Base-by-base conservation (phyloP, 1,284 basidiomycete species). In the Cutaneotrichosporon mucoides region DNA sequence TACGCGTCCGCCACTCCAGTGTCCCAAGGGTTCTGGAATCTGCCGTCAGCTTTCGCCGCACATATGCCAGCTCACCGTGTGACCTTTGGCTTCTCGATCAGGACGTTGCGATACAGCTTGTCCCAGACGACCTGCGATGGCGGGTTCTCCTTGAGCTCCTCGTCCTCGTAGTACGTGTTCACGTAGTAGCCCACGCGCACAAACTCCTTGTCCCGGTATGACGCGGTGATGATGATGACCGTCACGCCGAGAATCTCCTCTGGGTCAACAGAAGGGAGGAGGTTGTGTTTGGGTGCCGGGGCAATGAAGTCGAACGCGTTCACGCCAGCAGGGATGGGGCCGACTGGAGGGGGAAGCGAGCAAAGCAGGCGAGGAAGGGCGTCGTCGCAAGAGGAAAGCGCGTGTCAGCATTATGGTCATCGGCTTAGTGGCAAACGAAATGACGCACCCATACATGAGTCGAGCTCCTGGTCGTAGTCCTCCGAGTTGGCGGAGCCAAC, bases 121-220 rank as follows among this genome's bases (percentile, higher is more conserved):
- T 92, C 88, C 73, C 92, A 90, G 67, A 84, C 79, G 55, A 92
- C 89, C 53, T 82, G 82, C 40, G 79, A 64, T 9, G 89, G 89
- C 12, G 87, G 87, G 13, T 81, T 83, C 70, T 86, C 84, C 73
- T 86, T 88, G 84, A 92, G 86, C 79, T 91, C 90, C 63, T 94
- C 90, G 66, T 89, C 89, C 76, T 97, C 93, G 76, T 98, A 98
- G 75, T 97, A 94, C 51, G 94, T 98, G 76, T 98, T 96, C 78
- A 99, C 96, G 77, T 99, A 99, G 79, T 99, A 99, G 5, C 96
- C 95, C 16, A 99, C 94, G 44, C 95, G 86, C 42, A 99, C 95
- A 77, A 99, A 99, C 77, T 99, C 95, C 71, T 96, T 92, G 76
- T 93, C 86, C 73, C 95, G 88, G 53, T 91, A 89, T 36, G 98